Percentiles rank a stretch among this genome's conserved stretches.
These are phyloP conservation scores for Mortierella sp. DNA, from an alignment of 371 early-diverging fungal genomes.

Conservation along the genomic window DNA sequence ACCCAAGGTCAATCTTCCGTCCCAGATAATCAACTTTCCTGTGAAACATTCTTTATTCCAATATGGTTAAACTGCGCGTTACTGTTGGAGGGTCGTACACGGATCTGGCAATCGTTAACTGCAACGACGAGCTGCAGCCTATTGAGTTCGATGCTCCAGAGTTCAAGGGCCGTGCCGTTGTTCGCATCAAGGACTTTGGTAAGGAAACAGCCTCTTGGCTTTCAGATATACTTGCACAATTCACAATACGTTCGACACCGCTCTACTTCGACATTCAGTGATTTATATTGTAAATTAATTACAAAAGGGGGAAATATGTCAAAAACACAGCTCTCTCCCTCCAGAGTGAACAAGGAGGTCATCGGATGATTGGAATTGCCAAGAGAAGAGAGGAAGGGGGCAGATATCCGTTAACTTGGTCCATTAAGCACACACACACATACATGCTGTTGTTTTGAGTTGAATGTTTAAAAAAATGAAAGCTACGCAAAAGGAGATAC, in stretches of 20 bases:
- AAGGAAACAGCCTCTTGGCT: conserved; percentile 2
- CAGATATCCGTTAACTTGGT: neutral
- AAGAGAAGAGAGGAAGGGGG: neutral
- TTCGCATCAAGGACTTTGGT: conserved; percentile 71
- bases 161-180: conserved; percentile 67
- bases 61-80: conserved; percentile 59
- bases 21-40: neutral
- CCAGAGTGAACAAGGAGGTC: neutral
- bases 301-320: no score
- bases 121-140: conserved; percentile 68
- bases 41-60: conserved; percentile 9
- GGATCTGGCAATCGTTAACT: conserved; percentile 58
- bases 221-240: neutral
- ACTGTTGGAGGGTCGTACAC: conserved; percentile 59
- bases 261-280: no score
- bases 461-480: neutral
- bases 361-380: conserved; percentile 14
- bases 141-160: conserved; percentile 68
- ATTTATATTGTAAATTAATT: no score
- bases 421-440: no score
- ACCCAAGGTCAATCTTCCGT: neutral
- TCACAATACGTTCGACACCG: neutral
- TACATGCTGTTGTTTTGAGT: neutral
- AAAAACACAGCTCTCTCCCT: no score
- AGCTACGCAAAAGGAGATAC: no score